These are phyloP conservation scores for Phlyctochytrium arcticum DNA, from an alignment of 192 early-diverging fungal species.

Conservation along the genomic window DNA sequence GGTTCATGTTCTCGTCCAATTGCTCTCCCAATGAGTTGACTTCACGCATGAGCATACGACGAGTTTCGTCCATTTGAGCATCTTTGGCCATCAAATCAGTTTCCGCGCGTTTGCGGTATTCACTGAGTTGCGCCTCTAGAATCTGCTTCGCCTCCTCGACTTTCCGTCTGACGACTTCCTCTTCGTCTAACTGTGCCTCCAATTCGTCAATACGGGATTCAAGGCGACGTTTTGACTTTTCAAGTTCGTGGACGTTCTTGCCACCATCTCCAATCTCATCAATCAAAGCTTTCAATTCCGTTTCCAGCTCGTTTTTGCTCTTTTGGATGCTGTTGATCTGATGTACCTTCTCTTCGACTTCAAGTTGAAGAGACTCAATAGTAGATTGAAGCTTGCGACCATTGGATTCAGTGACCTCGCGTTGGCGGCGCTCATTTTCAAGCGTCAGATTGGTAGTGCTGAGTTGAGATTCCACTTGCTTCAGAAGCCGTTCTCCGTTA, in stretches of 20 bases:
- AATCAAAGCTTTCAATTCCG: slow-evolving; percentile 61
- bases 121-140: slow-evolving; percentile 63
- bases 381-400: slow-evolving; percentile 52
- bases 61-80: slow-evolving; percentile 63
- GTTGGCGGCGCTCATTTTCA: slow-evolving; percentile 55
- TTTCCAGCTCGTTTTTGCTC: slow-evolving; percentile 62
- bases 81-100: slow-evolving; percentile 61
- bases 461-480: slow-evolving; percentile 58
- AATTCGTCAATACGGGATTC: slow-evolving; percentile 59
- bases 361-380: slow-evolving; percentile 53
- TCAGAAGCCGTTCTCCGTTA: slow-evolving; percentile 58
- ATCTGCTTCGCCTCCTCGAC: slow-evolving; percentile 55
- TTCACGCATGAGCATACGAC: slow-evolving; percentile 62
- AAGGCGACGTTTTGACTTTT: slow-evolving; percentile 59
- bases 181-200: slow-evolving; percentile 58
- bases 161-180: slow-evolving; percentile 47
- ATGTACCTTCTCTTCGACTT: slow-evolving; percentile 54
- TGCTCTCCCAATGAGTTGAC: slow-evolving; percentile 57
- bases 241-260: slow-evolving; percentile 72
- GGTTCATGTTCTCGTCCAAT: slow-evolving; percentile 43
- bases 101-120: slow-evolving; percentile 62
- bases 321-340: slow-evolving; percentile 53
- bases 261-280: slow-evolving; percentile 72
- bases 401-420: slow-evolving; percentile 60
- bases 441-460: slow-evolving; percentile 44